These are phyloP conservation scores for Cinnamomum chago DNA, from an alignment of 164 flowering plant genomes.

Conservation along the genomic window DNA sequence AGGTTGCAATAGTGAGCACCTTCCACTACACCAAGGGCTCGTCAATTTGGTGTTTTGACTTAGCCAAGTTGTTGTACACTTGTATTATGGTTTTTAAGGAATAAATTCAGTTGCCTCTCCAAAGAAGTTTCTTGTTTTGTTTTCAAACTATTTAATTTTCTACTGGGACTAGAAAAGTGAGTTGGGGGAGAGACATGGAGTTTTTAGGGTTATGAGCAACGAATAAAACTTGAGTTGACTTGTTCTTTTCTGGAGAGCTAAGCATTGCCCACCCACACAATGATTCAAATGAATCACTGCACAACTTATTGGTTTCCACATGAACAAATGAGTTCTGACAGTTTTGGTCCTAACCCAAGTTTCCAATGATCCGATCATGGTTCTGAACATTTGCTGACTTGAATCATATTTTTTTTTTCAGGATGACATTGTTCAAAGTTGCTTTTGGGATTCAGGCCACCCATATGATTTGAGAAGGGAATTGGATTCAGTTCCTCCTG, in stretches of 20 bases:
- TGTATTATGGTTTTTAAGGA: no score
- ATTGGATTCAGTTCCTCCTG: conserved; percentile 80
- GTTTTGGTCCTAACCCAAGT: no score
- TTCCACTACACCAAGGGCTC: no score
- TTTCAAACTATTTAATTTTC: background rate
- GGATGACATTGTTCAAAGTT: conserved; percentile 96
- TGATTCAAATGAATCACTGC: background rate
- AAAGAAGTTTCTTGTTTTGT: no score
- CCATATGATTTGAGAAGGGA: conserved; percentile 90
- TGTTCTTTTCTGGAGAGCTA: background rate
- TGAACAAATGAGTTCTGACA: background rate
- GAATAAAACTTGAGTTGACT: background rate
- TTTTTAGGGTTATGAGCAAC: no score
- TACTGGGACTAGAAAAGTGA: background rate
- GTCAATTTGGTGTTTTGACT: no score
- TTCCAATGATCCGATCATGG: background rate
- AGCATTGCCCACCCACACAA: background rate
- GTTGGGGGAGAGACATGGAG: background rate
- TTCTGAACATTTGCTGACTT: background rate
- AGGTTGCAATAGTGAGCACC: no score
- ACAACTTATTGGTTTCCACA: background rate
- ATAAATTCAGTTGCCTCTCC: no score
- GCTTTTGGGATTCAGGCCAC: conserved; percentile 95
- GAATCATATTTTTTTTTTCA: conserved; percentile 21
- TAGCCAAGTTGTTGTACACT: no score